These are phyloP conservation scores for Neonectria ditissima DNA, from an alignment of 2,329 filamentous ascomycete species.

Conservation along the genomic window DNA sequence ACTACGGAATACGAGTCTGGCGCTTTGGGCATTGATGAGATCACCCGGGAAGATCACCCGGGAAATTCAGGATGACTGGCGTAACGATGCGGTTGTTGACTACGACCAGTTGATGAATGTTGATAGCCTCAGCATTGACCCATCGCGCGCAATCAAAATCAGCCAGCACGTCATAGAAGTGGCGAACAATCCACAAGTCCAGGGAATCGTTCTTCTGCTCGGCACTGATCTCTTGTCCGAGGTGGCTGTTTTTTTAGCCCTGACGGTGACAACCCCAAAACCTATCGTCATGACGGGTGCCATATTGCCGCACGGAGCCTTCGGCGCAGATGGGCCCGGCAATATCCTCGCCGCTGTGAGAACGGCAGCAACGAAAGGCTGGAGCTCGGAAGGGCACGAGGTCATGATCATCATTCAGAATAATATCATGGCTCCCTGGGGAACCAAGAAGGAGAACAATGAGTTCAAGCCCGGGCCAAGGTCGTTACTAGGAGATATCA, in stretches of 20 bases:
- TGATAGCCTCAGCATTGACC: background rate
- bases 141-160: background rate
- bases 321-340: background rate
- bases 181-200: background rate
- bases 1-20: background rate
- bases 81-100: too few species aligned
- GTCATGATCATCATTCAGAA: too few species aligned
- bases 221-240: background rate
- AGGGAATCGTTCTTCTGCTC: background rate
- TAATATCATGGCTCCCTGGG: too few species aligned
- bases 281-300: background rate
- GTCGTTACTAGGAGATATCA: background rate
- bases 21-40: background rate
- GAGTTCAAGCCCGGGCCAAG: background rate
- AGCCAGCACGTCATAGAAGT: background rate
- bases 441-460: conserved; percentile 3
- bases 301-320: background rate
- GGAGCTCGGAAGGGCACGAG: background rate
- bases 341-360: background rate
- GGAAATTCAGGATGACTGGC: too few species aligned
- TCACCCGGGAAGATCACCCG: too few species aligned
- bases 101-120: too few species aligned
- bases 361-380: background rate
- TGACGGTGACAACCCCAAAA: background rate
- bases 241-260: background rate